Conservation (phyloP, 2,329 filamentous ascomycete genomes). For the Aureobasidium lini region DNA sequence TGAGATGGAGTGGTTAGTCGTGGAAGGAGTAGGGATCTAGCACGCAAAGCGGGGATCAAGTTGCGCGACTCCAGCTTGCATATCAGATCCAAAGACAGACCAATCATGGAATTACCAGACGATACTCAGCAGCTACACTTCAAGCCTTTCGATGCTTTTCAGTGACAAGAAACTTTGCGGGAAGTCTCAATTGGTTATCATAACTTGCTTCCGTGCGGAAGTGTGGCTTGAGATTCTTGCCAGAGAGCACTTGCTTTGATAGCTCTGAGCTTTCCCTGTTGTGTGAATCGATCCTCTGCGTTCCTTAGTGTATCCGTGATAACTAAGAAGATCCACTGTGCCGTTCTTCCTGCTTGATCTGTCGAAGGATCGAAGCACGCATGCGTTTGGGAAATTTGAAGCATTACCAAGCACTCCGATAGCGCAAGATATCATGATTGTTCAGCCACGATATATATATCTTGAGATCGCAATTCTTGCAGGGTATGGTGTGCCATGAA, state of each 20-base stretch:
- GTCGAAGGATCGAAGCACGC: background rate
- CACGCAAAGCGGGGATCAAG: slow-evolving; percentile 8
- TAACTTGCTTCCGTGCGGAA: too few relatives aligned
- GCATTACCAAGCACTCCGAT: background rate
- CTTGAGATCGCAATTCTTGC: background rate
- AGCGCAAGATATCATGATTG: background rate
- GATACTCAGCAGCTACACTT: too few relatives aligned
- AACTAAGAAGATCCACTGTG: background rate
- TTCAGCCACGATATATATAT: background rate
- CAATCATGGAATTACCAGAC: too few relatives aligned
- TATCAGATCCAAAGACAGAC: background rate
- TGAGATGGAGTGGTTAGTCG: background rate
- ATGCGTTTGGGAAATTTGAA: background rate
- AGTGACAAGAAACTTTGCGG: background rate
- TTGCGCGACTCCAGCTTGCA: slow-evolving; percentile 4
- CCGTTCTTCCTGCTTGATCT: background rate
- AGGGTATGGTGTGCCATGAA: background rate
- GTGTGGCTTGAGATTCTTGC: too few relatives aligned
- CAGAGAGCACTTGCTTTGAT: background rate
- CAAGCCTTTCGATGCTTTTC: background rate
- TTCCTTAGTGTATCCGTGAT: background rate
- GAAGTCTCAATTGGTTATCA: background rate
- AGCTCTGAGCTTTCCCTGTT: too few relatives aligned
- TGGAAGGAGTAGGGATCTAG: background rate
- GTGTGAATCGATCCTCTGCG: background rate